Conservation (phyloP, 225 moss, liverwort and hornwort species). For the Marchantia paleacea region DNA sequence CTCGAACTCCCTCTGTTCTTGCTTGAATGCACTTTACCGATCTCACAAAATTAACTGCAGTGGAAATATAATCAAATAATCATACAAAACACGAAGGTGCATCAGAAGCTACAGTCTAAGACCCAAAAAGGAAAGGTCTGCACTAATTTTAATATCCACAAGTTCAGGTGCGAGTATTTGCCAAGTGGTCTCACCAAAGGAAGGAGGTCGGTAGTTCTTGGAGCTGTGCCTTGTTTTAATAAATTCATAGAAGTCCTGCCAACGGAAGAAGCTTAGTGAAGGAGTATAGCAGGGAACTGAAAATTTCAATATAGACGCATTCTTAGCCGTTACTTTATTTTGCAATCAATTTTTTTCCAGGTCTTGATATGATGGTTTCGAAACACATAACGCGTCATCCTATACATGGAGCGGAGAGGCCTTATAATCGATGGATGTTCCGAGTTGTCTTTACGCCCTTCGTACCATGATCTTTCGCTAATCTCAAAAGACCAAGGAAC, state of each 20-base stretch:
- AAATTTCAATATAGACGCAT: too few relatives aligned
- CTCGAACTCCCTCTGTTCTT: slow-evolving; percentile 56
- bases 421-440: too few relatives aligned
- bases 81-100: not conserved
- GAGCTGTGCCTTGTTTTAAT: slow-evolving; percentile 41
- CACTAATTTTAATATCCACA: not conserved
- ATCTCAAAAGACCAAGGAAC: too few relatives aligned
- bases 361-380: too few relatives aligned
- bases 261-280: too few relatives aligned
- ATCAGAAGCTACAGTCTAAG: not conserved
- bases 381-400: too few relatives aligned
- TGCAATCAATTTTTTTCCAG: too few relatives aligned
- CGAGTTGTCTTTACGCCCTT: too few relatives aligned
- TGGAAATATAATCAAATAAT: not conserved
- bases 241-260: slow-evolving; percentile 44
- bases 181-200: slow-evolving; percentile 38
- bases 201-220: slow-evolving; percentile 39
- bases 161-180: not conserved
- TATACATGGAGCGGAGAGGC: too few relatives aligned
- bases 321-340: too few relatives aligned
- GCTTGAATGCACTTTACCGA: slow-evolving; percentile 51
- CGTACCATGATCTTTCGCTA: too few relatives aligned
- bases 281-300: not conserved
- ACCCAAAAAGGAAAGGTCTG: not conserved
- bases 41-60: slow-evolving; percentile 49